phyloP scores from a whole-genome alignment of 2,329 filamentous ascomycete genomes.

The Fusarium newnesense region DNA sequence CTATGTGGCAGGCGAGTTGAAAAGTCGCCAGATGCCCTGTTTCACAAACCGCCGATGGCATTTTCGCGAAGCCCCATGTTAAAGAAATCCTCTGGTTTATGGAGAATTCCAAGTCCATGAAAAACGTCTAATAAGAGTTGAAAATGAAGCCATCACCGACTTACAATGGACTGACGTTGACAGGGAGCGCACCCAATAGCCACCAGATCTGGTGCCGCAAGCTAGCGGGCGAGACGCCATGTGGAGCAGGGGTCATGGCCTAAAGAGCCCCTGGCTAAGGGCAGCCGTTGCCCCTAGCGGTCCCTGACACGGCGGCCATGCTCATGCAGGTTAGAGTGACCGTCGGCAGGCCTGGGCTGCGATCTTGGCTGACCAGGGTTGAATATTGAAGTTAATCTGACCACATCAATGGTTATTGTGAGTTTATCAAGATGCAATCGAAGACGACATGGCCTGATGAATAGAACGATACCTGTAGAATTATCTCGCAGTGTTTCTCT shows the following conservation, averaged over 20 bases:
- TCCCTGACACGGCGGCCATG: conserved; percentile 24
- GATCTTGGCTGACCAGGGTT: conserved; percentile 15
- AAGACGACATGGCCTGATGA: background rate
- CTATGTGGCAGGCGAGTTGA: background rate
- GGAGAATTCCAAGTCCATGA: conserved; percentile 6
- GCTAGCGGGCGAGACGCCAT: conserved; percentile 30
- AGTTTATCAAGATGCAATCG: background rate
- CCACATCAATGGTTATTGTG: background rate
- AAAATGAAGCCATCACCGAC: conserved; percentile 45
- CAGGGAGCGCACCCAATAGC: conserved; percentile 14
- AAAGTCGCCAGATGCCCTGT: conserved; percentile 16
- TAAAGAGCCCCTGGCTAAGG: conserved; percentile 32
- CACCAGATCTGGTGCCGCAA: conserved; percentile 3
- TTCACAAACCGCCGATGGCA: conserved; percentile 4
- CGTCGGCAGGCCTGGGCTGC: background rate
- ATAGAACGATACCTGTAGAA: background rate
- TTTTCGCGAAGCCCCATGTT: background rate
- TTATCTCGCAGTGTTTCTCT: background rate
- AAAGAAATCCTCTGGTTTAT: background rate
- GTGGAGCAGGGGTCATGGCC: conserved; percentile 32
- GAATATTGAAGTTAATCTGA: background rate
- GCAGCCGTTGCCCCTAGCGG: conserved; percentile 28
- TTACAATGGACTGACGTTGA: conserved; percentile 36
- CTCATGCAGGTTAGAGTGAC: conserved; percentile 31
- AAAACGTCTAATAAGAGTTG: conserved; percentile 33